Percentiles rank a stretch among this genome's conserved stretches.
These are phyloP conservation scores for Trichomonascus vanleenenianus DNA, from an alignment of 805 yeast genomes.

Conservation along the genomic window DNA sequence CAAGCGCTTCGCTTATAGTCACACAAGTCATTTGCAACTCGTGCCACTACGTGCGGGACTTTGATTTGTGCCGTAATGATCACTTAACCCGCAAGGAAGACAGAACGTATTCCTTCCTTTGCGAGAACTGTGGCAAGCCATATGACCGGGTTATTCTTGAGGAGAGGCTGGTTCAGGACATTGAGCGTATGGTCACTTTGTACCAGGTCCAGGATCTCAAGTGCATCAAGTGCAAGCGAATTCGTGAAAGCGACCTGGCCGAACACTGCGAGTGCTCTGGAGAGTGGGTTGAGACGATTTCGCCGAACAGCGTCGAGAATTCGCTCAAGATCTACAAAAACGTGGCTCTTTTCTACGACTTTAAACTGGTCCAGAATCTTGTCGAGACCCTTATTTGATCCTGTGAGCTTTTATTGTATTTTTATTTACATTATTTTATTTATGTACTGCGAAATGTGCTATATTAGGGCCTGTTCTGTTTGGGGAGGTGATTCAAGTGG, in stretches of 20 bases:
- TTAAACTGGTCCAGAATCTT: slow-evolving; percentile 45
- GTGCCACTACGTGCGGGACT: slow-evolving; percentile 65
- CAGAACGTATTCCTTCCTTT: slow-evolving; percentile 38
- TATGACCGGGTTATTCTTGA: slow-evolving; percentile 67
- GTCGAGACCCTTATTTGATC: slow-evolving; percentile 4
- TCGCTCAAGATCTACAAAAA: slow-evolving; percentile 44
- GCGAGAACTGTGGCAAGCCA: slow-evolving; percentile 56
- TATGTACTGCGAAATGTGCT: not conserved
- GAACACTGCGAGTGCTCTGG: slow-evolving; percentile 86
- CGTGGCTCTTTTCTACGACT: slow-evolving; percentile 52
- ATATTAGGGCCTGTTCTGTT: no score
- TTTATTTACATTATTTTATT: not conserved
- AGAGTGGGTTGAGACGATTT: slow-evolving; percentile 55
- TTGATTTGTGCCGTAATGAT: slow-evolving; percentile 75
- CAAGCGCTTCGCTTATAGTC: slow-evolving; percentile 60
- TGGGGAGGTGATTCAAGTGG: no score
- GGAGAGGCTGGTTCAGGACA: slow-evolving; percentile 64
- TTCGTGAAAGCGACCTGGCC: slow-evolving; percentile 62
- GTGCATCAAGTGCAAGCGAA: slow-evolving; percentile 67
- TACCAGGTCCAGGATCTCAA: slow-evolving; percentile 74
- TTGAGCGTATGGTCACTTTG: slow-evolving; percentile 45
- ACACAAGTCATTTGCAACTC: slow-evolving; percentile 68
- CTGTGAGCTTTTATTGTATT: not conserved
- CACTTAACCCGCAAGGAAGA: slow-evolving; percentile 27
- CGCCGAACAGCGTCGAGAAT: slow-evolving; percentile 37